phyloP scores from a whole-genome alignment of 179 eudicot genomes.

The Carnegiea gigantea region DNA sequence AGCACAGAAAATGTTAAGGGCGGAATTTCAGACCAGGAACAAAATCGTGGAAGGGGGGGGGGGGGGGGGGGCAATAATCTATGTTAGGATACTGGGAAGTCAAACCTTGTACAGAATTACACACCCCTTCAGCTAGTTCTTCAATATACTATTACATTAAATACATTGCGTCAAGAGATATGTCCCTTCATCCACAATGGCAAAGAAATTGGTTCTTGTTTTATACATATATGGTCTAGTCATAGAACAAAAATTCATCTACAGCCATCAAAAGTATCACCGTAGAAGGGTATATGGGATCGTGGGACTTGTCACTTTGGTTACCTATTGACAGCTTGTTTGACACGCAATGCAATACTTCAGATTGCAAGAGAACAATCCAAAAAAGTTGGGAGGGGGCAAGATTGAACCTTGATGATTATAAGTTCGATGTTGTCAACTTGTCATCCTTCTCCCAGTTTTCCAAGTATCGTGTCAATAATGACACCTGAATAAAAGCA shows the following conservation, averaged over 20 bases:
- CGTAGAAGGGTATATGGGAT: background rate
- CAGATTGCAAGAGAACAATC: background rate
- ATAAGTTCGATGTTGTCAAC: slow-evolving; percentile 64
- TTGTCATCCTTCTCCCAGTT: slow-evolving; percentile 82
- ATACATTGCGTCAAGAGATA: background rate
- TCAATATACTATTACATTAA: background rate
- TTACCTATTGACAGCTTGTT: background rate
- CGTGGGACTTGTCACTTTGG: background rate
- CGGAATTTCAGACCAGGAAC: background rate
- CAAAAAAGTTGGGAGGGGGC: slow-evolving; percentile 1
- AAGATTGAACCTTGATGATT: slow-evolving; percentile 63
- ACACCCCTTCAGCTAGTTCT: background rate
- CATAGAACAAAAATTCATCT: too few species aligned
- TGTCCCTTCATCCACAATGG: background rate
- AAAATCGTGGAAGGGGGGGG: too few species aligned
- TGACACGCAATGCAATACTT: background rate
- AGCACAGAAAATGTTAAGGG: background rate
- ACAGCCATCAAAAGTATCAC: too few species aligned
- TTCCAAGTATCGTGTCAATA: slow-evolving; percentile 73
- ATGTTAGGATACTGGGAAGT: background rate
- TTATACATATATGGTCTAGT: background rate
- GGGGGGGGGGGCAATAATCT: background rate
- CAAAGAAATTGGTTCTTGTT: background rate
- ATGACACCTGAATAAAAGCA: slow-evolving; percentile 50
- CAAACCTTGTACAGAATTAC: background rate